Conservation (phyloP, 768 basidiomycete genomes). For the Leucosporidium yakuticum region DNA sequence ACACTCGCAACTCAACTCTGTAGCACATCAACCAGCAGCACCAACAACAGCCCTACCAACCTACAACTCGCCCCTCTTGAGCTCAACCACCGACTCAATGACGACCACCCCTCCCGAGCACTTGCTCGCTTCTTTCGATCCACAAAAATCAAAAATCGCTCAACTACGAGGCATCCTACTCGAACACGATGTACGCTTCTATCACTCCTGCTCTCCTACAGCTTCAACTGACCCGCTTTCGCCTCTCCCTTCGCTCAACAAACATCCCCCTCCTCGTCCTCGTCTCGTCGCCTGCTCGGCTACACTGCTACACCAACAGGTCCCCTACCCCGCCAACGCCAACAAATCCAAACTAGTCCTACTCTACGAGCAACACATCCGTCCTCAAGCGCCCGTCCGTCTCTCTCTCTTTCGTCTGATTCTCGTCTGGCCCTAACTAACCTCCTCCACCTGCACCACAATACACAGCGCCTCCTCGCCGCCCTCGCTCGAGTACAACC, state of each 20-base stretch:
- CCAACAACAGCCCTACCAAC: too few relatives aligned
- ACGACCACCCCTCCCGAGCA: slow-evolving; percentile 3
- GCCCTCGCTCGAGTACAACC: not conserved
- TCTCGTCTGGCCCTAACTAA: not conserved
- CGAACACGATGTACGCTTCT: slow-evolving; percentile 9
- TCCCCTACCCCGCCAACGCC: slow-evolving; percentile 18
- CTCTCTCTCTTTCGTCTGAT: not conserved
- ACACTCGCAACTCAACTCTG: not conserved
- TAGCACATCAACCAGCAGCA: too few relatives aligned
- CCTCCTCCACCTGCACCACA: not conserved
- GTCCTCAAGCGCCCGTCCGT: not conserved
- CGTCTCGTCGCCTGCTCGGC: not conserved
- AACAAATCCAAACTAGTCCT: slow-evolving; percentile 26
- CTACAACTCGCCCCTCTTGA: not conserved
- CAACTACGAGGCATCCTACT: slow-evolving; percentile 24
- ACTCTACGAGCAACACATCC: too few relatives aligned
- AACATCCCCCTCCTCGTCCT: not conserved
- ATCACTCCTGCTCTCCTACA: not conserved
- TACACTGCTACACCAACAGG: not conserved
- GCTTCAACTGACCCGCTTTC: not conserved
- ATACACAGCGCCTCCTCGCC: not conserved
- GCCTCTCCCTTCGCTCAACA: not conserved
- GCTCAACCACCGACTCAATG: not conserved
- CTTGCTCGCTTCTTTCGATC: slow-evolving; percentile 21
- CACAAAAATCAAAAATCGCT: slow-evolving; percentile 13